Conservation (phyloP, 345 rosid genomes). For the Litchi chinensis region DNA sequence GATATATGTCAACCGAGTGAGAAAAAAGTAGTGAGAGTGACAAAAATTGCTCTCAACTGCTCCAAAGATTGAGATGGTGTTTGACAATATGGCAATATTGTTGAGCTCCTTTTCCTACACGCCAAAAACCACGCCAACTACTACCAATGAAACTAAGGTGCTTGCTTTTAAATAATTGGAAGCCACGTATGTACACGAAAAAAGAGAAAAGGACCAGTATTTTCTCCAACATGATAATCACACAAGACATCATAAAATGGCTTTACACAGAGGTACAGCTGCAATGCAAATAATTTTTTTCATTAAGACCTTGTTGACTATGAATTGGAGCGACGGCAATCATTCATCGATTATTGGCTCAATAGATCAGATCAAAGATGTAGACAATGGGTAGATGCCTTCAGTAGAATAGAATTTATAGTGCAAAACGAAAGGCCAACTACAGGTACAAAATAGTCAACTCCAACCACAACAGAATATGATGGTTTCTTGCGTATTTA, state of each 20-base stretch:
- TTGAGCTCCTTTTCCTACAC: conserved; percentile 55
- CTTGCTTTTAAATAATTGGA: conserved; percentile 2
- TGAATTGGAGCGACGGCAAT: conserved; percentile 4
- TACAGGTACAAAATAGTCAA: conserved; percentile 7
- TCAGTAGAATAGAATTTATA: conserved; percentile 1
- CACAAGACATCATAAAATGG: background rate
- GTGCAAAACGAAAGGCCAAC: conserved; percentile 14
- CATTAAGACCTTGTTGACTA: conserved; percentile 23
- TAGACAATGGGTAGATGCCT: background rate
- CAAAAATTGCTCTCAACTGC: conserved; percentile 48
- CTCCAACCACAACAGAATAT: background rate
- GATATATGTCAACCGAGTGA: conserved; percentile 13
- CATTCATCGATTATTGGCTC: background rate
- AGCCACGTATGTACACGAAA: conserved; percentile 13
- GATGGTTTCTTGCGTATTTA: conserved; percentile 8
- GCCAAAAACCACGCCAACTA: conserved; percentile 46
- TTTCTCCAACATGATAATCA: conserved; percentile 30
- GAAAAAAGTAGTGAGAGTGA: conserved; percentile 31
- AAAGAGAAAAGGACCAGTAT: conserved; percentile 30
- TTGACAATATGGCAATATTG: conserved; percentile 43
- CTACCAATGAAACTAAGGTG: conserved; percentile 36
- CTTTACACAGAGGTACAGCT: conserved; percentile 25
- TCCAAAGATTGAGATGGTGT: conserved; percentile 38
- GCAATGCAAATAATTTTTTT: conserved; percentile 15
- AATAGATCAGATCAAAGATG: background rate